phyloP scores from a whole-genome alignment of 2,329 filamentous ascomycete genomes.

The Sporothrix protearum region DNA sequence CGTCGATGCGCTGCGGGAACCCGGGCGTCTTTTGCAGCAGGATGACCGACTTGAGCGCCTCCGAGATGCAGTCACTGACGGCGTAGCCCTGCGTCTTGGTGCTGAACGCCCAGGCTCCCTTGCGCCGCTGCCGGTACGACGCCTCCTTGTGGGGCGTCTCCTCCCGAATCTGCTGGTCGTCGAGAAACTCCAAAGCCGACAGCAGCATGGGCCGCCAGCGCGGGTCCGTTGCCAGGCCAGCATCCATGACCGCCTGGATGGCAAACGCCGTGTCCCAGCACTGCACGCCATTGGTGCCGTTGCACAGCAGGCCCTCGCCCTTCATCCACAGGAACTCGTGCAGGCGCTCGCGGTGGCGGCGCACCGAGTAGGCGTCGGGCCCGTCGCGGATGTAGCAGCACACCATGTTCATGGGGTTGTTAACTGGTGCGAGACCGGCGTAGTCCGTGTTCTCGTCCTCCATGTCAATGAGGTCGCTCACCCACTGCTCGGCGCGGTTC shows the following conservation, averaged over 20 bases:
- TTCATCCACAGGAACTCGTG: constrained; percentile 92
- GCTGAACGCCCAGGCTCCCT: constrained; percentile 95
- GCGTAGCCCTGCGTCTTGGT: constrained; percentile 90
- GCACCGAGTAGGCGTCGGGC: constrained; percentile 66
- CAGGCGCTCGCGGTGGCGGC: constrained; percentile 73
- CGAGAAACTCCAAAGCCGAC: constrained; percentile 79
- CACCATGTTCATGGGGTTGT: constrained; percentile 84
- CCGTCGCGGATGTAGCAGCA: constrained; percentile 82
- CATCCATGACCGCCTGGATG: constrained; percentile 76
- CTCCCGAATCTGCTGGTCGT: constrained; percentile 85
- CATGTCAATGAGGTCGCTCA: constrained; percentile 77
- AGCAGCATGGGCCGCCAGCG: constrained; percentile 79
- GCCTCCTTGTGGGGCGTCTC: constrained; percentile 71
- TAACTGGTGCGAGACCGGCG: constrained; percentile 82
- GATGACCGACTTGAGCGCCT: constrained; percentile 82
- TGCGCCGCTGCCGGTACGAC: constrained; percentile 85
- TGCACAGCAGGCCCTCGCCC: constrained; percentile 85
- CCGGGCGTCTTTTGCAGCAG: constrained; percentile 71
- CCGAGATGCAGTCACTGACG: constrained; percentile 90
- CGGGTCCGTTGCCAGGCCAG: constrained; percentile 71
- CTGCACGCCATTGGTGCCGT: constrained; percentile 97
- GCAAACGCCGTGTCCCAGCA: constrained; percentile 93
- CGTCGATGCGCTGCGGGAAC: constrained; percentile 70
- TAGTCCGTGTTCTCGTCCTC: constrained; percentile 93
- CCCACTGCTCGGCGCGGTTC: constrained; percentile 72